Evolutionary conservation across 2,329 filamentous ascomycete genomes (phyloP).

Genomic region (Bretziella fagacearum): DNA sequence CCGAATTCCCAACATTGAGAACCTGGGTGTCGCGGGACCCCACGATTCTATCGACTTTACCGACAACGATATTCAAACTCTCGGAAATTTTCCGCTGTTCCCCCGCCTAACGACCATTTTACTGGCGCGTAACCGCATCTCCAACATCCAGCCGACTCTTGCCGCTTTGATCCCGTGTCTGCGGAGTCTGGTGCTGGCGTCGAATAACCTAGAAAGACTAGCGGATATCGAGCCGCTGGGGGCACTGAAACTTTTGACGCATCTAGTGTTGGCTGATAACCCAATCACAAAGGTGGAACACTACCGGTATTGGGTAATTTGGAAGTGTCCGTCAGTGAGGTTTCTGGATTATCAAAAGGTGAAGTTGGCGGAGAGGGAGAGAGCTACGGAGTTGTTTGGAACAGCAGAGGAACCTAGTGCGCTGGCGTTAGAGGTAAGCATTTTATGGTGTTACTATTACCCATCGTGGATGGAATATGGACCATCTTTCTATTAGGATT

Average conservation of each 20-base stretch:
- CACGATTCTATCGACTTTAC: slow-evolving; percentile 97
- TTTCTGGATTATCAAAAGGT: slow-evolving; percentile 92
- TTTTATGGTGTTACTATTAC: too few species aligned
- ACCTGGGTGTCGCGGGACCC: slow-evolving; percentile 87
- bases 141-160: slow-evolving; percentile 60
- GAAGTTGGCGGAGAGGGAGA: slow-evolving; percentile 63
- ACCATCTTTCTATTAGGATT: not conserved
- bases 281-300: slow-evolving; percentile 68
- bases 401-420: slow-evolving; percentile 60
- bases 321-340: slow-evolving; percentile 65
- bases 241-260: slow-evolving; percentile 52
- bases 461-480: too few species aligned
- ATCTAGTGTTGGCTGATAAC: slow-evolving; percentile 71
- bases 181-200: slow-evolving; percentile 61
- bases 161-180: slow-evolving; percentile 66
- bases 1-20: slow-evolving; percentile 94
- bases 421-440: slow-evolving; percentile 50
- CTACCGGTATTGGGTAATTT: slow-evolving; percentile 85
- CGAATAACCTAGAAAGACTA: slow-evolving; percentile 69
- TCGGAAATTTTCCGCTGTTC: slow-evolving; percentile 85
- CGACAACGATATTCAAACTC: slow-evolving; percentile 84
- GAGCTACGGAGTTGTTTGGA: slow-evolving; percentile 70
- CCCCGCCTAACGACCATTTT: slow-evolving; percentile 77
- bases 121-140: slow-evolving; percentile 74
- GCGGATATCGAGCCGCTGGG: slow-evolving; percentile 72